A percentile compares a stretch with the other conserved stretches of the same genome.
These are phyloP conservation scores for Barnettozyma salicaria DNA, from an alignment of 805 yeast genomes.

Conservation along the genomic window DNA sequence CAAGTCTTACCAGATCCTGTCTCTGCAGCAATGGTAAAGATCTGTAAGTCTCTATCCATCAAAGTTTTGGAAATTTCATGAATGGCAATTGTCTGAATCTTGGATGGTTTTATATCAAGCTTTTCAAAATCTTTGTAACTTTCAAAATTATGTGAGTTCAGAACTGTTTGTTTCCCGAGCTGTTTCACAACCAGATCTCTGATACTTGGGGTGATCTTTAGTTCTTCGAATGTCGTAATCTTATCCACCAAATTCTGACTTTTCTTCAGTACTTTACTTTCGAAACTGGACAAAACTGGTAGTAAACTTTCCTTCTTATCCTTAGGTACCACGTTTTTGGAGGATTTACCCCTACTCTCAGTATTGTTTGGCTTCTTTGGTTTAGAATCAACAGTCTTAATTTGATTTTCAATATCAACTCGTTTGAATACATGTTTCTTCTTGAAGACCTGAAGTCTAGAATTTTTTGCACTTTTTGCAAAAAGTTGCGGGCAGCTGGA, in stretches of 20 bases:
- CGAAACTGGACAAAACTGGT: constrained; percentile 23
- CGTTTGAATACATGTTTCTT: constrained; percentile 2
- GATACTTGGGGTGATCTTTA: constrained; percentile 62
- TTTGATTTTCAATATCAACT: neutral
- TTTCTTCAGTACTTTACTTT: constrained; percentile 28
- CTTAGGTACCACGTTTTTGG: constrained; percentile 1
- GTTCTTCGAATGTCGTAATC: constrained; percentile 57
- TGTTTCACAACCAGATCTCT: constrained; percentile 53
- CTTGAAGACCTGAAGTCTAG: constrained; percentile 11
- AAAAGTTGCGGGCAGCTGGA: neutral
- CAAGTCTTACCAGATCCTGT: constrained; percentile 97
- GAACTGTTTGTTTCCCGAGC: constrained; percentile 41
- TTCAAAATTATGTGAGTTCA: constrained; percentile 27
- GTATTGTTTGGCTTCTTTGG: neutral
- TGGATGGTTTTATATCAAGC: constrained; percentile 48
- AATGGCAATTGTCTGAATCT: constrained; percentile 77
- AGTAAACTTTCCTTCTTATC: constrained; percentile 11
- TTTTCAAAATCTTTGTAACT: constrained; percentile 13
- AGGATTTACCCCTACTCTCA: neutral
- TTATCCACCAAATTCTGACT: constrained; percentile 40
- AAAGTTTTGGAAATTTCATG: constrained; percentile 28
- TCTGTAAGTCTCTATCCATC: constrained; percentile 40
- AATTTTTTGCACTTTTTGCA: constrained; percentile 7
- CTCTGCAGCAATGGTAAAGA: constrained; percentile 86
- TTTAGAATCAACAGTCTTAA: neutral